Evolutionary conservation across 768 basidiomycete species (phyloP).

Genomic region (Termitomyces sp.): DNA sequence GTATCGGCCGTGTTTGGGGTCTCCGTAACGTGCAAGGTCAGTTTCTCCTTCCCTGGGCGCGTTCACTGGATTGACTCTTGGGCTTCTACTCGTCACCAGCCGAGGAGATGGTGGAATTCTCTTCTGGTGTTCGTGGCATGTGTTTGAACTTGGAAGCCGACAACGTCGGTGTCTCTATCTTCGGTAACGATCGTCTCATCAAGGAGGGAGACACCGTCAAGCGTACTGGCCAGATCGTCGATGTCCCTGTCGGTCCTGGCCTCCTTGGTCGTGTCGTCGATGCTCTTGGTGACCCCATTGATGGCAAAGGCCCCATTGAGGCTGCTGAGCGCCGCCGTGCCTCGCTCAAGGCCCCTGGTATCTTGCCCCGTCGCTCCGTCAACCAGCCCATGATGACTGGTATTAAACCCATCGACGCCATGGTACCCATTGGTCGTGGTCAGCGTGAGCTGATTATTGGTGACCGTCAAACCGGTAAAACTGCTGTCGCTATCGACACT

Average conservation of each 20-base stretch:
- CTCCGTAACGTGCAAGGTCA: constrained; percentile 96
- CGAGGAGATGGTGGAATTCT: constrained; percentile 99
- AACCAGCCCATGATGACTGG: constrained; percentile 99
- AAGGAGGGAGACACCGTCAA: constrained; percentile 99
- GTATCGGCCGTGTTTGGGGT: constrained; percentile 99
- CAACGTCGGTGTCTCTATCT: constrained; percentile 99
- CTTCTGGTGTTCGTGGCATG: constrained; percentile 99
- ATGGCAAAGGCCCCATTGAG: constrained; percentile 97
- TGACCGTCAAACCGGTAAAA: constrained; percentile 99
- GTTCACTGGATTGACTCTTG: neutral
- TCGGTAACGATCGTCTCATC: constrained; percentile 97
- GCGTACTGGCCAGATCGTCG: constrained; percentile 99
- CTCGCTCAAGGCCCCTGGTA: constrained; percentile 98
- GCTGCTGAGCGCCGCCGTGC: constrained; percentile 93
- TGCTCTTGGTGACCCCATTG: constrained; percentile 99
- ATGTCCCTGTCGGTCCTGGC: constrained; percentile 96
- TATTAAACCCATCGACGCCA: constrained; percentile 99
- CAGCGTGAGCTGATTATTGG: constrained; percentile 99
- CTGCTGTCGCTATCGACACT: constrained; percentile 98
- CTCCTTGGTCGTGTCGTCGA: constrained; percentile 99
- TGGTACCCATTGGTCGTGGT: constrained; percentile 99
- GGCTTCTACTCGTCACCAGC: constrained; percentile 38
- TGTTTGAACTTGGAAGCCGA: constrained; percentile 99
- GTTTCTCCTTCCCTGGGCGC: neutral
- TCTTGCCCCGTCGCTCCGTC: constrained; percentile 98